Evolutionary conservation across 108 stramenopile genomes (phyloP).

Genomic region (Cyclotella cryptica): DNA sequence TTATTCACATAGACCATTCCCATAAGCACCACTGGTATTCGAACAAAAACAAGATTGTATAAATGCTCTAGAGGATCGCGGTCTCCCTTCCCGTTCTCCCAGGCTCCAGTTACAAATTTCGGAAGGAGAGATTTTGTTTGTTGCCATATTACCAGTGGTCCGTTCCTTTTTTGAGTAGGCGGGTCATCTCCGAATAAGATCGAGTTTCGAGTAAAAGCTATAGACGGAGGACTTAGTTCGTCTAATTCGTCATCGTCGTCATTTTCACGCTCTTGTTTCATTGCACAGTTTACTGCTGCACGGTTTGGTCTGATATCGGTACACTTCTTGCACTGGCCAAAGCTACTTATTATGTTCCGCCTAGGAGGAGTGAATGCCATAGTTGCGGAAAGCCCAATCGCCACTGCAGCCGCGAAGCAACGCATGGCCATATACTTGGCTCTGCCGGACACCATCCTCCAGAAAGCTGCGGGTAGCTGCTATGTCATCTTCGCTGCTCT

Average conservation of each 20-base stretch:
- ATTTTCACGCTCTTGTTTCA: neutral
- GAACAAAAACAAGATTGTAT: constrained; percentile 72
- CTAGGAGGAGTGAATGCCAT: no score
- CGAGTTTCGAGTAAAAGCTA: constrained; percentile 64
- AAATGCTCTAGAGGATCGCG: constrained; percentile 63
- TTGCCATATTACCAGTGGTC: constrained; percentile 54
- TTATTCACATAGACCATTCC: constrained; percentile 60
- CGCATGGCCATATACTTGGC: no score
- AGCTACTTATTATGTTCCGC: no score
- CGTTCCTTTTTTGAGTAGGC: constrained; percentile 58
- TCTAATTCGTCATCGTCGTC: constrained; percentile 40
- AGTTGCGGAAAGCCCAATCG: no score
- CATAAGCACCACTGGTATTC: constrained; percentile 58
- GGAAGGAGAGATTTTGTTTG: constrained; percentile 50
- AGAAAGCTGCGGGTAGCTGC: no score
- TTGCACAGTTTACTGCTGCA: no score
- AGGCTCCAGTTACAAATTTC: constrained; percentile 63
- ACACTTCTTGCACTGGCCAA: no score
- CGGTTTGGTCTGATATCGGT: no score
- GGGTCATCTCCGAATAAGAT: constrained; percentile 71
- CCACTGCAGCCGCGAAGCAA: no score
- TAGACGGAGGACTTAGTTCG: constrained; percentile 59
- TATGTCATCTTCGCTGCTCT: no score
- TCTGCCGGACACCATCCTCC: no score
- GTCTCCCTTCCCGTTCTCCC: constrained; percentile 50